Evolutionary conservation across 805 yeast genomes (phyloP).

Genomic region (Candida taoyuanica): DNA sequence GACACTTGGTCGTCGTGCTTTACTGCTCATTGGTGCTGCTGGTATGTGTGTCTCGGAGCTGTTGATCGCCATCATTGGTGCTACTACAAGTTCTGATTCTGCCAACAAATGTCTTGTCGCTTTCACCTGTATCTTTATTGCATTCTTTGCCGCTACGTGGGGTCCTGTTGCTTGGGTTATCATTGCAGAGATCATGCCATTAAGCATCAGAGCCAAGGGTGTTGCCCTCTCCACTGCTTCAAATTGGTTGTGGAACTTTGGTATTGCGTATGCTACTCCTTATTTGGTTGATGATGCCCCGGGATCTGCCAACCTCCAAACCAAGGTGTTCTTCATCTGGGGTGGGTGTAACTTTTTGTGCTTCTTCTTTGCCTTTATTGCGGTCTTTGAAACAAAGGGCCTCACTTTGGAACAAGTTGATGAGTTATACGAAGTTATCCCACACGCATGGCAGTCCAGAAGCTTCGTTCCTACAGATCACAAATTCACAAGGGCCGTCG

Average conservation of each 20-base stretch:
- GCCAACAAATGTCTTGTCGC: slow-evolving; percentile 48
- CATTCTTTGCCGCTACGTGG: slow-evolving; percentile 80
- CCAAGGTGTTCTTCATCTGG: slow-evolving; percentile 70
- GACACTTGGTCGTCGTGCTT: slow-evolving; percentile 59
- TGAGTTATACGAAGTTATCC: slow-evolving; percentile 42
- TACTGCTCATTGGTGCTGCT: slow-evolving; percentile 56
- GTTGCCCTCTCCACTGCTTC: slow-evolving; percentile 68
- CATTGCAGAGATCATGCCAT: slow-evolving; percentile 59
- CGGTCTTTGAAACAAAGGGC: slow-evolving; percentile 63
- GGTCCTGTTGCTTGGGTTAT: slow-evolving; percentile 77
- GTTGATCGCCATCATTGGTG: slow-evolving; percentile 49
- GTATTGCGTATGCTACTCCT: slow-evolving; percentile 73
- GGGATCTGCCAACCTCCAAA: slow-evolving; percentile 57
- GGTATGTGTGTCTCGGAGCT: slow-evolving; percentile 62
- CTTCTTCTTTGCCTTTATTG: slow-evolving; percentile 51
- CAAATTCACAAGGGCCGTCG: slow-evolving; percentile 25
- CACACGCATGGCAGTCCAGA: slow-evolving; percentile 32
- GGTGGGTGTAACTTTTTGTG: slow-evolving; percentile 61
- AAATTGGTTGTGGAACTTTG: slow-evolving; percentile 77
- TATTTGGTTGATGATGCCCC: slow-evolving; percentile 61
- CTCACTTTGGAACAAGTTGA: slow-evolving; percentile 65
- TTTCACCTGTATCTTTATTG: slow-evolving; percentile 55
- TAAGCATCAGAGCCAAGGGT: slow-evolving; percentile 70
- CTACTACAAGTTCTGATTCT: slow-evolving; percentile 26
- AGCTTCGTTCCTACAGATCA: slow-evolving; percentile 31